Evolutionary conservation across 2,329 filamentous ascomycete species (phyloP).

Genomic region (Fusarium verticillioides): DNA sequence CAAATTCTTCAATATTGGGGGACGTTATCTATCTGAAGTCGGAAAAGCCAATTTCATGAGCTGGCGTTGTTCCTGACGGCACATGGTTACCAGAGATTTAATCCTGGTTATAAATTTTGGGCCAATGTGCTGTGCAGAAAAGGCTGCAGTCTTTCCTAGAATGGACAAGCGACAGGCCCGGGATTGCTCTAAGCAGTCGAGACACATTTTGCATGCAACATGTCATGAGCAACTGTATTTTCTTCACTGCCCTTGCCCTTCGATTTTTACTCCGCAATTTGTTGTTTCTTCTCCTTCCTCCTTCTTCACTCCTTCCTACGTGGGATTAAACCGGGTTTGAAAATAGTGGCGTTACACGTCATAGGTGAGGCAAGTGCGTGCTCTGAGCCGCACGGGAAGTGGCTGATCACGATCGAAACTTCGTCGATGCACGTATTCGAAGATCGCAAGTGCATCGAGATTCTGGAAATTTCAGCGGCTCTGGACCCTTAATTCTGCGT

Average conservation of each 20-base stretch:
- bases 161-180: constrained; percentile 14
- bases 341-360: constrained; percentile 34
- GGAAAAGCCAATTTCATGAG: constrained; percentile 14
- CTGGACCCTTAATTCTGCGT: constrained; percentile 16
- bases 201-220: constrained; percentile 8
- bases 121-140: constrained; percentile 3
- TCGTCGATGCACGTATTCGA: neutral
- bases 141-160: constrained; percentile 11
- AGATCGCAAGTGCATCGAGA: constrained; percentile 34
- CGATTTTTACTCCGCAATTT: constrained; percentile 9
- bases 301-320: constrained; percentile 5
- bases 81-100: constrained; percentile 33
- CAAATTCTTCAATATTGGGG: constrained; percentile 40
- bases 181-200: constrained; percentile 8
- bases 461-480: constrained; percentile 11
- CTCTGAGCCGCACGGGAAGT: constrained; percentile 13
- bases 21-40: constrained; percentile 2
- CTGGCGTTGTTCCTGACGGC: constrained; percentile 27
- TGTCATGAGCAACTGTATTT: constrained; percentile 1
- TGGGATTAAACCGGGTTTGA: constrained; percentile 31
- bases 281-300: neutral
- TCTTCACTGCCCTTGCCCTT: constrained; percentile 7
- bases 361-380: constrained; percentile 22
- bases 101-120: constrained; percentile 6
- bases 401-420: constrained; percentile 22